These are phyloP conservation scores for Scleromitrula shiraiana DNA, from an alignment of 2,329 filamentous ascomycete genomes.

Conservation along the genomic window DNA sequence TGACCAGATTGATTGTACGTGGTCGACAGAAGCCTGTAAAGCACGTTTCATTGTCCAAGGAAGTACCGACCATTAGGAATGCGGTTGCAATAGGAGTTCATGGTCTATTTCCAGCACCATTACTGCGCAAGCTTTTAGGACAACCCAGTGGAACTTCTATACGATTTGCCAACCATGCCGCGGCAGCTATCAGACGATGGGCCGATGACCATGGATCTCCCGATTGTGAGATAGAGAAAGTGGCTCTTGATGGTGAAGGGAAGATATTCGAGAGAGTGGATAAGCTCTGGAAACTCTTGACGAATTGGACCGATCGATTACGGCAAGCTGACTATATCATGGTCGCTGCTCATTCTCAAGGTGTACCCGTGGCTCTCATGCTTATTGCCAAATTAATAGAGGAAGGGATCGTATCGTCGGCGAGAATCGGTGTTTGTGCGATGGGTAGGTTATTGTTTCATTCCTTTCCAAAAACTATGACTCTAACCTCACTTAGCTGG, in stretches of 20 bases:
- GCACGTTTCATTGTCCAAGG: slow-evolving; percentile 65
- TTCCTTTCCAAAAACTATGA: background rate
- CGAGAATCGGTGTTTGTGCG: slow-evolving; percentile 78
- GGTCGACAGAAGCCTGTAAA: slow-evolving; percentile 49
- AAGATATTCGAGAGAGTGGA: slow-evolving; percentile 84
- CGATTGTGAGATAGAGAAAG: slow-evolving; percentile 81
- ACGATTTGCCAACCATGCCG: slow-evolving; percentile 81
- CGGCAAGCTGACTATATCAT: slow-evolving; percentile 81
- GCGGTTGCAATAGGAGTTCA: slow-evolving; percentile 92
- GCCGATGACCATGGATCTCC: slow-evolving; percentile 63
- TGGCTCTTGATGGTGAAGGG: slow-evolving; percentile 90
- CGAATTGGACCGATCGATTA: slow-evolving; percentile 92
- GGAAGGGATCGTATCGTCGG: slow-evolving; percentile 70
- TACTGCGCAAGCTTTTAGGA: slow-evolving; percentile 83
- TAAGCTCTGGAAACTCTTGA: slow-evolving; percentile 84
- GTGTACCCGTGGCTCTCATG: slow-evolving; percentile 89
- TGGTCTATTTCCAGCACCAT: slow-evolving; percentile 81
- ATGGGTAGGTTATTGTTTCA: slow-evolving; percentile 41
- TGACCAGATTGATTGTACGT: slow-evolving; percentile 49
- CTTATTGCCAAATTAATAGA: slow-evolving; percentile 87
- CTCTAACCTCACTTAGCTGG: slow-evolving; percentile 55
- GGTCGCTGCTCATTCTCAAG: slow-evolving; percentile 91
- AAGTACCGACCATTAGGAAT: slow-evolving; percentile 66
- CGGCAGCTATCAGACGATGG: slow-evolving; percentile 78
- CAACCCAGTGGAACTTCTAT: slow-evolving; percentile 94